These are phyloP conservation scores for Pycnococcus provasolii DNA, from an alignment of 139 green algal species.

Conservation along the genomic window DNA sequence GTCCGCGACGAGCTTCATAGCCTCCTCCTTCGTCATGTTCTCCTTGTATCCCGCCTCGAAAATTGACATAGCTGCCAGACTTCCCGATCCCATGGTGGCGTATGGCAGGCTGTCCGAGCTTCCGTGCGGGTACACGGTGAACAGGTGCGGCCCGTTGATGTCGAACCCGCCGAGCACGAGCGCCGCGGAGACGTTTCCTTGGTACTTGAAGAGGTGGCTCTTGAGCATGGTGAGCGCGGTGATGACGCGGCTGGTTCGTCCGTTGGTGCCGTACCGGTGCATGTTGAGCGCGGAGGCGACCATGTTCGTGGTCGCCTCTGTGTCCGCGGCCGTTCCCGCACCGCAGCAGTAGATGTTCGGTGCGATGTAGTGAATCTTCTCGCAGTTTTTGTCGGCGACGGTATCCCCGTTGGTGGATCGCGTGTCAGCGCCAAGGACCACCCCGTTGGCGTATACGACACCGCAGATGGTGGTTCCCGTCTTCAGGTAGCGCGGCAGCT, in stretches of 20 bases:
- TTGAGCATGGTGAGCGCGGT: conserved; percentile 94
- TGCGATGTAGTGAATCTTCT: conserved; percentile 98
- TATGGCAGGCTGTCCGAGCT: conserved; percentile 93
- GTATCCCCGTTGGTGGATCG: conserved; percentile 84
- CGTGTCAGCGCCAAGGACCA: conserved; percentile 96
- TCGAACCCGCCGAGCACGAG: conserved; percentile 92
- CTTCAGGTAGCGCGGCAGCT: conserved; percentile 39
- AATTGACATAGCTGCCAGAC: conserved; percentile 92
- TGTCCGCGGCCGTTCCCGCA: conserved; percentile 92
- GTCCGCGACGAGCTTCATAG: conserved; percentile 65
- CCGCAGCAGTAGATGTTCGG: conserved; percentile 98
- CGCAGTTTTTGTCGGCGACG: conserved; percentile 98
- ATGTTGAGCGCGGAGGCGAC: conserved; percentile 77
- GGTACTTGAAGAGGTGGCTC: conserved; percentile 93
- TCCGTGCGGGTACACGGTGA: conserved; percentile 90
- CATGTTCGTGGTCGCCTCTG: conserved; percentile 94
- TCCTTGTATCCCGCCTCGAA: conserved; percentile 94
- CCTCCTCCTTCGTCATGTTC: conserved; percentile 69
- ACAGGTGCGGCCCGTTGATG: conserved; percentile 80
- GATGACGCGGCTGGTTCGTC: conserved; percentile 67
- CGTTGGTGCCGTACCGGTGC: conserved; percentile 68
- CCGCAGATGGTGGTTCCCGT: conserved; percentile 95
- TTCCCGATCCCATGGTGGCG: conserved; percentile 91
- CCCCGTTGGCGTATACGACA: conserved; percentile 86
- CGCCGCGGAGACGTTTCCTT: conserved; percentile 87